Conservation (phyloP, 768 basidiomycete genomes). For the Harrya chromipes region DNA sequence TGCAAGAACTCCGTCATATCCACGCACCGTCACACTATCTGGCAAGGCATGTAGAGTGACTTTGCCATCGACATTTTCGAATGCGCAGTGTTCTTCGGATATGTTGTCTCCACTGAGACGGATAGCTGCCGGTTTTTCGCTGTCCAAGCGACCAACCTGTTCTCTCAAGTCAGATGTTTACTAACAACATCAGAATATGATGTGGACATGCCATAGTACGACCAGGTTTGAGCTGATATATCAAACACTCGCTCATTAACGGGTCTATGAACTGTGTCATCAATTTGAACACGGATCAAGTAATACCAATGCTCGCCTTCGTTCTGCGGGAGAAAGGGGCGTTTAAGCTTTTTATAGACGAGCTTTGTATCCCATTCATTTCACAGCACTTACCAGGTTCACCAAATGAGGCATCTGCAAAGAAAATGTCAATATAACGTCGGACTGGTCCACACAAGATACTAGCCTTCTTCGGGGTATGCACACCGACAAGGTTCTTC, state of each 20-base stretch:
- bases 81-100: constrained; percentile 86
- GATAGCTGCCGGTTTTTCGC: constrained; percentile 78
- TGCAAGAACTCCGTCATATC: neutral
- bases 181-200: neutral
- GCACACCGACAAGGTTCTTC: constrained; percentile 93
- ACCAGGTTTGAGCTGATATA: constrained; percentile 89
- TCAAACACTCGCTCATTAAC: constrained; percentile 93
- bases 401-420: constrained; percentile 88
- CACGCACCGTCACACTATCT: constrained; percentile 77
- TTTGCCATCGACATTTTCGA: constrained; percentile 82
- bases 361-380: neutral
- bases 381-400: constrained; percentile 67
- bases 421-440: constrained; percentile 9
- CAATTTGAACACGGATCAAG: constrained; percentile 3
- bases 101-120: constrained; percentile 92
- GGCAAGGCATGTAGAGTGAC: constrained; percentile 79
- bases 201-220: constrained; percentile 59
- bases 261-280: constrained; percentile 56
- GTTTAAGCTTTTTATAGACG: constrained; percentile 10
- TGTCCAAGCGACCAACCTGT: constrained; percentile 87
- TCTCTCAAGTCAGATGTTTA: constrained; percentile 11
- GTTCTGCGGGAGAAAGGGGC: constrained; percentile 43
- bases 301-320: constrained; percentile 49
- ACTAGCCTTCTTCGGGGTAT: constrained; percentile 89
- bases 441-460: constrained; percentile 3